Evolutionary conservation across 2,329 filamentous ascomycete genomes (phyloP).

Genomic region (Teratosphaeria pseudoeucalypti): DNA sequence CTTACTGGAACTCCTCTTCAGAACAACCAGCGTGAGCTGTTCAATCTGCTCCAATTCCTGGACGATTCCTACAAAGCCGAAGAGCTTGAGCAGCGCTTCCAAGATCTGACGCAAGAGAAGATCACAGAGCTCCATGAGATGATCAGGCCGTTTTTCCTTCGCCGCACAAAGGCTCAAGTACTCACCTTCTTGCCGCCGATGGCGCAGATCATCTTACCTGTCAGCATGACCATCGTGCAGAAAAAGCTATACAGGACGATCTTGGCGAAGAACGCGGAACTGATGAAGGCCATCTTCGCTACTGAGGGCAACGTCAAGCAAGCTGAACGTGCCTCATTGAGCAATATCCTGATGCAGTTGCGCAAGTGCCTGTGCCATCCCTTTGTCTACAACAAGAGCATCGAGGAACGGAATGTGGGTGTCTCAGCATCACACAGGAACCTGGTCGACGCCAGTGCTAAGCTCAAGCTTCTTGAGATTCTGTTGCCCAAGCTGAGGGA

Average conservation of each 20-base stretch:
- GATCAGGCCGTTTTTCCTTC: constrained; percentile 62
- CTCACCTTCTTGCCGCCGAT: constrained; percentile 86
- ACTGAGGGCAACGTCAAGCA: constrained; percentile 48
- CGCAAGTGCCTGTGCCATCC: constrained; percentile 93
- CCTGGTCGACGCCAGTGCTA: constrained; percentile 81
- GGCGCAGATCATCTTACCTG: constrained; percentile 86
- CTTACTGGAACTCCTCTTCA: constrained; percentile 85
- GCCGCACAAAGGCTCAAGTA: constrained; percentile 81
- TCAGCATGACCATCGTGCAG: constrained; percentile 91
- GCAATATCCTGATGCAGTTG: constrained; percentile 91
- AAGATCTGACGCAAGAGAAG: constrained; percentile 71
- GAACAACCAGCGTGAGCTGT: constrained; percentile 89
- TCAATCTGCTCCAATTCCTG: constrained; percentile 93
- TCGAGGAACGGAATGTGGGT: constrained; percentile 69
- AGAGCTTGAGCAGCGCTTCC: constrained; percentile 63
- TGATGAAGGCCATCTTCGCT: constrained; percentile 79
- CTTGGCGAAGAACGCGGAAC: constrained; percentile 75
- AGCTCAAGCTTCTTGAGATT: constrained; percentile 71
- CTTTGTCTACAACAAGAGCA: constrained; percentile 81
- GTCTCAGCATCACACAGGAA: constrained; percentile 60
- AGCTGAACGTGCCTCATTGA: constrained; percentile 68
- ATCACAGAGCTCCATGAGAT: constrained; percentile 69
- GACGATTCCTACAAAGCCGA: constrained; percentile 63
- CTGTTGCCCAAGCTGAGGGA: constrained; percentile 81
- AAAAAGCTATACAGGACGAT: constrained; percentile 93